Base-by-base conservation (phyloP, 106 monocot species). In the Iris macrosiphon region DNA sequence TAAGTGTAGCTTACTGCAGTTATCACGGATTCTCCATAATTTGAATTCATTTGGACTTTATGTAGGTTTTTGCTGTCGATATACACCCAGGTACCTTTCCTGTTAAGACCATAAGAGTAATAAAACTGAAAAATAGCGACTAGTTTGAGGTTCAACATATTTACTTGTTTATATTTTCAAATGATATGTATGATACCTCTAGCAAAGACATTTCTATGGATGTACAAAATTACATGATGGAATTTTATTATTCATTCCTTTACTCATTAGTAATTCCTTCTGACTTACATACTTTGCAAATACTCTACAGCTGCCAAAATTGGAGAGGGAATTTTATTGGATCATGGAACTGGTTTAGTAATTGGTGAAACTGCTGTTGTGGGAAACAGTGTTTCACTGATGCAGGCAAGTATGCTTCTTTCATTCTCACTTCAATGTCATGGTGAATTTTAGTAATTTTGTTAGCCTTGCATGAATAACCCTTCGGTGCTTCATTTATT, bases 81-180 rank as follows among this genome's bases (percentile, higher is more conserved):
- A 87, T 92, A 71, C 92, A 92, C 37, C 92, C 92, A 76, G 92
- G 92, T 92, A 72, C n/a, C n/a, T n/a, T n/a, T n/a, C n/a, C n/a
- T n/a, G n/a, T n/a, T n/a, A n/a, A n/a, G n/a, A n/a, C n/a, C n/a
- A n/a, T n/a, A n/a, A n/a, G n/a, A n/a, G n/a, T n/a, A n/a, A n/a
- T n/a, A n/a, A n/a, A n/a, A n/a, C n/a, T n/a, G n/a, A n/a, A n/a
- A n/a, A n/a, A n/a, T n/a, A n/a, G n/a, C n/a, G n/a, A n/a, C n/a
- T n/a, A n/a, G n/a, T n/a, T n/a, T n/a, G n/a, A n/a, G n/a, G n/a
- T n/a, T n/a, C n/a, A n/a, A n/a, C n/a, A n/a, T n/a, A n/a, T n/a
- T n/a, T n/a, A n/a, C n/a, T n/a, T n/a, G n/a, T n/a, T n/a, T n/a
- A n/a, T n/a, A n/a, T n/a, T n/a, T n/a, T n/a, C n/a, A n/a, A n/a